Base-by-base conservation (phyloP, 768 basidiomycete genomes). In the Suillus subaureus region DNA sequence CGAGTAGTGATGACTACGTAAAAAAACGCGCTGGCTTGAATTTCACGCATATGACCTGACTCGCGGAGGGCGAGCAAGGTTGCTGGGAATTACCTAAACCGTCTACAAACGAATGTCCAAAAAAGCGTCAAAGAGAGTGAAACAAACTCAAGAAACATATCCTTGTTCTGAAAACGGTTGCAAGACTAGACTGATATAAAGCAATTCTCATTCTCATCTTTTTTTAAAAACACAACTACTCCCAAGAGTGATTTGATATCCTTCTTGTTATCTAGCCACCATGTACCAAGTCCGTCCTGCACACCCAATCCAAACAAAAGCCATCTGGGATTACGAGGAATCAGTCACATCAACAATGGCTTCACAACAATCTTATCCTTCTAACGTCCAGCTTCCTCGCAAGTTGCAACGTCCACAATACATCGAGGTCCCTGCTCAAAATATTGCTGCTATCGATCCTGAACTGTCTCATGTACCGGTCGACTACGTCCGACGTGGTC, bases 361-460 rank as follows among this genome's bases (percentile, higher is more conserved):
- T 26, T 43, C 73, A 70, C 68, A 80, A 67, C 74, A 70, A 13
- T 69, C 70, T 6, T 71, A 62, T 62, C 75, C 72, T 52, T 67
- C 69, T 61, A 78, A 73, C 69, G 82, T 92, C 13, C 88, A 91
- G 70, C 85, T 93, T 28, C 92, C 91, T n/a, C 85, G 91, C 63
- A 86, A 81, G 47, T 87, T 93, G 60, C 79, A 84, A 39, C 85
- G 90, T 13, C 91, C 92, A 6, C 76, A 81, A 3, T 88, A 84
- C 68, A 71, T 79, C 47, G 85, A 87, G 64, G 83, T 91, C 47
- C 81, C 86, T 45, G 78, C 81, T 55, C 86, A 87, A 47, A 84
- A 82, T 45, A 69, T 92, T 43, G 71, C 74, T 3, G 83, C 88
- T n/a, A 78, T 86, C 64, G 85, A 85, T 40, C 83, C 86, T 28